phyloP scores from a whole-genome alignment of 73 alveolate genomes.

The Blepharisma japonicum region DNA sequence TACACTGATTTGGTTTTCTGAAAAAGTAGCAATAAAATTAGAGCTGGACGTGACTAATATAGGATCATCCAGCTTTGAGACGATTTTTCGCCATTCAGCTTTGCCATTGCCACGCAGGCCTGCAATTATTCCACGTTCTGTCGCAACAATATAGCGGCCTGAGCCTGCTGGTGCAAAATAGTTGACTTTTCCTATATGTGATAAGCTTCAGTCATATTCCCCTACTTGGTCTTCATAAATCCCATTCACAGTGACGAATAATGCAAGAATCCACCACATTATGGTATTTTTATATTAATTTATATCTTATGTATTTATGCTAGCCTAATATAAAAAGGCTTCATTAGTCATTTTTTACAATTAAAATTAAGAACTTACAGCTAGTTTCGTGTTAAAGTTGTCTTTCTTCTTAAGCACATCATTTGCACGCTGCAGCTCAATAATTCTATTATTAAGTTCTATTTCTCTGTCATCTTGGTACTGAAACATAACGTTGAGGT shows the following conservation, averaged over 20 bases:
- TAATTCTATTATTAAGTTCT: background rate
- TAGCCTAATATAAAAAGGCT: too few species aligned
- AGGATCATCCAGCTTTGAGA: background rate
- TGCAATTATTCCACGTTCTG: background rate
- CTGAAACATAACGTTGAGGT: background rate
- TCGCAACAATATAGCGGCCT: background rate
- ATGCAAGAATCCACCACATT: background rate
- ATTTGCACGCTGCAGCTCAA: background rate
- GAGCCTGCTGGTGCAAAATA: background rate
- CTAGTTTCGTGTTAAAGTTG: too few species aligned
- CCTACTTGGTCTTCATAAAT: slow-evolving; percentile 23
- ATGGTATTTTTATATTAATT: too few species aligned
- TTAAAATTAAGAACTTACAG: too few species aligned
- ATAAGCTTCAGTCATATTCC: background rate
- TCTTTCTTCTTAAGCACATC: background rate
- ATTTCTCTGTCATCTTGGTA: background rate
- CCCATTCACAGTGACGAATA: background rate
- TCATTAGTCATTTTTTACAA: too few species aligned
- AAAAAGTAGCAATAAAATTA: background rate
- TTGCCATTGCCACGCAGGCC: background rate
- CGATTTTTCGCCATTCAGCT: slow-evolving; percentile 9
- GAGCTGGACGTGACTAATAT: background rate
- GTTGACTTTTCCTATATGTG: background rate
- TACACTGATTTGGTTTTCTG: background rate
- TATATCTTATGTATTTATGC: too few species aligned